Base-by-base conservation (phyloP, 2,329 filamentous ascomycete genomes). In the Lachnellula arida region DNA sequence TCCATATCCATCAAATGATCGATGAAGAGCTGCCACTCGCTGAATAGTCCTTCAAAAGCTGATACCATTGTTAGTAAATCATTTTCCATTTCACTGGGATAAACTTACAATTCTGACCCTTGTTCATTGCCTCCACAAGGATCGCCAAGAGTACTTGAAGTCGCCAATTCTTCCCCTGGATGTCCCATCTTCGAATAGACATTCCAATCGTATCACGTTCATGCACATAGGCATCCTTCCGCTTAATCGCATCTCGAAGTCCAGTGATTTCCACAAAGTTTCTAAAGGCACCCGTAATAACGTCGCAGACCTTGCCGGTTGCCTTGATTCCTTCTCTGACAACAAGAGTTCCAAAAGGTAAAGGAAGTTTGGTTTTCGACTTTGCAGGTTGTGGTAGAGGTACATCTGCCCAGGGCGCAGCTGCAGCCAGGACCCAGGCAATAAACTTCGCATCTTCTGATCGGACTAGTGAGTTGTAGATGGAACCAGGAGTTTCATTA, bases 281-380 rank as follows among this genome's bases (percentile, higher is more conserved):
- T n/a, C 75, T 77, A 49, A 87, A 77, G 8, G 87, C 81, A 22
- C 83, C 81, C 14, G 80, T 79, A 53, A 94, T 75, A 4, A 93
- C 73, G 60, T 85, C 84, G 44, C 81, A 82, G 5, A 91, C 75
- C 68, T 87, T 94, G 68, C 91, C 96, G 2, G 88, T 83, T 1
- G 86, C 81, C 66, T 88, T 91, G 68, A 96, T 84, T 5, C 91
- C 91, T 68, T 95, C 89, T 34, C 87, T 79, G 5, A 84, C 86
- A 5, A 88, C 86, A 32, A 82, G 75, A 3, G 81, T 80, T 3
- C 85, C 80, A 17, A 84, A 77, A 0, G 86, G 82, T 19, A 80
- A 78, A 3, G 80, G 75, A 19, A 73, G 68, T 66, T 82, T 87
- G 47, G 74, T 60, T 46, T 62, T 64, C 73, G 72, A 63, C 4